Evolutionary conservation across 805 yeast species (phyloP).

Genomic region (Pichia insulana): DNA sequence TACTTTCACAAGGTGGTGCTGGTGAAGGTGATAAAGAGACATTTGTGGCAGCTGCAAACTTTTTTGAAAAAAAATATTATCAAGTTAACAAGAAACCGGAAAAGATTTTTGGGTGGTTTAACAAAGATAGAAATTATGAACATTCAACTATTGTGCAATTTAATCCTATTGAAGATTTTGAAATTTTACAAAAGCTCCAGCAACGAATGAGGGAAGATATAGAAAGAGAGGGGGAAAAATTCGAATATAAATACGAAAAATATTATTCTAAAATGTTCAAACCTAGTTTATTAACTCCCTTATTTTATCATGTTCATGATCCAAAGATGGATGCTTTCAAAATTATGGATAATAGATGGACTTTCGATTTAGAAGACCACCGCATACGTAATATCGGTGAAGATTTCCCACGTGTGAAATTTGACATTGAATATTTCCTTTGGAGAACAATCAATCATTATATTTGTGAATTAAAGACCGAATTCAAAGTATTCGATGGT

Average conservation of each 20-base stretch:
- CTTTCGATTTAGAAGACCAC: conserved; percentile 23
- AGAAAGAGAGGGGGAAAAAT: conserved; percentile 18
- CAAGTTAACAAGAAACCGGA: conserved; percentile 39
- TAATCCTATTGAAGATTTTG: conserved; percentile 26
- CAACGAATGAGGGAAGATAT: conserved; percentile 17
- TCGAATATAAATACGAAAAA: conserved; percentile 22
- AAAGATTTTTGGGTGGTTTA: conserved; percentile 28
- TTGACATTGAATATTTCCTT: conserved; percentile 26
- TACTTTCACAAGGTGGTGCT: conserved; percentile 49
- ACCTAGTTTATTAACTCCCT: conserved; percentile 22
- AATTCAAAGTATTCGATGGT: conserved; percentile 18
- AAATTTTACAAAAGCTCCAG: conserved; percentile 20
- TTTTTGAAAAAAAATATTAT: conserved; percentile 40
- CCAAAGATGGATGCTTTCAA: conserved; percentile 49
- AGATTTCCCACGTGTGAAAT: conserved; percentile 26
- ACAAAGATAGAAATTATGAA: conserved; percentile 24
- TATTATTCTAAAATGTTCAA: conserved; percentile 21
- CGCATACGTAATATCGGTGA: conserved; percentile 28
- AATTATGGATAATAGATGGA: conserved; percentile 22
- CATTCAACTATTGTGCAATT: conserved; percentile 30
- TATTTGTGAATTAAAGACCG: conserved; percentile 23
- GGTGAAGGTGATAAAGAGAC: conserved; percentile 87
- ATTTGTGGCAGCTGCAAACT: conserved; percentile 60
- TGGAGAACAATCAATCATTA: conserved; percentile 29
- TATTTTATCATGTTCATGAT: conserved; percentile 42